Base-by-base conservation (phyloP, 108 stramenopile genomes). In the Nitzschia putrida region DNA sequence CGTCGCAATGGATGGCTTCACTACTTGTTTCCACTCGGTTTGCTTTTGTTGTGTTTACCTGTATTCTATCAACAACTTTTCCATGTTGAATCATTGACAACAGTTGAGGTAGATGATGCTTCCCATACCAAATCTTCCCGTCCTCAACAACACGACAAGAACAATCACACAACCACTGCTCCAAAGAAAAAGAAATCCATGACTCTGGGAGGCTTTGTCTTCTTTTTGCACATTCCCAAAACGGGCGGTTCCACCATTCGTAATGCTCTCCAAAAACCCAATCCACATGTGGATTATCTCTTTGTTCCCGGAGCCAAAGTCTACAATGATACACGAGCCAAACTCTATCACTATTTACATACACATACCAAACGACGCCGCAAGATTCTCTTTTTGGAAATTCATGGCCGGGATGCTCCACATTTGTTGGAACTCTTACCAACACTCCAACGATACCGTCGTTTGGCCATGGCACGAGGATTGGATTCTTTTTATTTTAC, bases 201-300 rank as follows among this genome's bases (percentile, higher is more conserved):
- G 47, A 18, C 2, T 49, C 47, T 14, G 16, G 72, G 72, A 14
- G 72, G 72, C 0, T 26, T 73, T 16, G 40, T 73, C 63, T 56
- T 73, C 38, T 73, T 73, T 34, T 53, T 65, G 4, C 72, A 73
- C 50, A 56, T 73, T 54, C 72, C 72, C 24, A 73, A 73, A 26
- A 65, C 72, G 7, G 72, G 72, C 20, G 72, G 72, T 26, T 65
- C 72, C 7, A 61, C 72, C 7, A 56, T 73, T 44, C 72, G 72
- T 9, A 54, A 64, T 7, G 58, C 53, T 18, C 43, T 69, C 16
- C 45, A 57, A 59, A 37, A 14, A 51, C 42, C 38, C 43, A 42
- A 58, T 12, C n/a, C 47, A 49, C 22, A 64, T 14, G 29, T 73
- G 1, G 12, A 73, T 24, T 73, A 73, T 49, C 16, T 64, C 11